Conservation (phyloP, 2,329 filamentous ascomycete genomes). For the Decorospora gaudefroyi region DNA sequence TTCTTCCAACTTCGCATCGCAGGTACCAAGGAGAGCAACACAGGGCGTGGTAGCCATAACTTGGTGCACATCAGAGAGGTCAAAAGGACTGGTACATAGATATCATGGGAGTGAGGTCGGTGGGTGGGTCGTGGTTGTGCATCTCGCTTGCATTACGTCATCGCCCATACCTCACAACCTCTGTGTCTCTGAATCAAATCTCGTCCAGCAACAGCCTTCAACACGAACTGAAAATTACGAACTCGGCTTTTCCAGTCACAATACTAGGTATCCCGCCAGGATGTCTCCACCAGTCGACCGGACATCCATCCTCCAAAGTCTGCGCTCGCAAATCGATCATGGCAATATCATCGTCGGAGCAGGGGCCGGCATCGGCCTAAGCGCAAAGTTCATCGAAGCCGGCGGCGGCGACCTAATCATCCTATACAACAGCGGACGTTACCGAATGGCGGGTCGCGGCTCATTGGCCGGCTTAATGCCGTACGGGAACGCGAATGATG, state of each 20-base stretch:
- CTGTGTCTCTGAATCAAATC: neutral
- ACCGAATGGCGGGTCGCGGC: constrained; percentile 72
- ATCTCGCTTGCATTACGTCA: constrained; percentile 18
- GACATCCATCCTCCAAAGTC: constrained; percentile 57
- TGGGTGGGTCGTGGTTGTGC: neutral
- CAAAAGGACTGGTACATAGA: neutral
- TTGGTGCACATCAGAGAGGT: neutral
- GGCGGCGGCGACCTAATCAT: constrained; percentile 72
- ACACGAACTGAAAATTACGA: no score
- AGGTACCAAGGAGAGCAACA: constrained; percentile 65
- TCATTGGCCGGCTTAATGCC: constrained; percentile 72
- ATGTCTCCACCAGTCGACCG: constrained; percentile 65
- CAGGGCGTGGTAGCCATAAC: constrained; percentile 17
- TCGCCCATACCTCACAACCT: constrained; percentile 1
- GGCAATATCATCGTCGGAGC: constrained; percentile 68
- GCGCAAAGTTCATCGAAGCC: constrained; percentile 70
- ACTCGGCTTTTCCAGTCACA: no score
- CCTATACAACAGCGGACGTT: constrained; percentile 73
- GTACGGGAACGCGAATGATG: constrained; percentile 71
- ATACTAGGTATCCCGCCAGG: neutral
- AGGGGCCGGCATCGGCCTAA: constrained; percentile 70
- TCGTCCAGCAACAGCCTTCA: neutral
- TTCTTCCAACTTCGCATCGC: constrained; percentile 67
- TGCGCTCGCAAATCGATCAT: constrained; percentile 59
- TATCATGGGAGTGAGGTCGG: neutral